Evolutionary conservation across 2,329 filamentous ascomycete genomes (phyloP), one percentile per base, ranked within the genome.

Genomic region (Colletotrichum sojae): DNA sequence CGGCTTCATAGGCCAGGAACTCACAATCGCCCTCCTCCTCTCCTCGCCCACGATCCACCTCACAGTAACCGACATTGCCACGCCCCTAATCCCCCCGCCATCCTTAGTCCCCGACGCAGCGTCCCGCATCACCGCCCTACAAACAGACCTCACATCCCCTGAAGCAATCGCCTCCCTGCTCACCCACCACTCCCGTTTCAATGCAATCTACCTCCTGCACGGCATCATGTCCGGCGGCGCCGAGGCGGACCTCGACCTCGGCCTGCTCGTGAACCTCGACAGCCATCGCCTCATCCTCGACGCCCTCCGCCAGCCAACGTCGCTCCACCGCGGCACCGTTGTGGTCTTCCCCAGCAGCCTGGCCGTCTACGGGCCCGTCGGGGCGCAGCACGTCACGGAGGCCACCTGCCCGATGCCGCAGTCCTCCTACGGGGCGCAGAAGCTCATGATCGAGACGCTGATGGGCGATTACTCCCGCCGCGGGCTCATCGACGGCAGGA

Each of bases 141-240:
- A 77, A 46, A 74, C 76, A 3, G 73, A 80, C 72, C 64, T 83
- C 55, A 81, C 80, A 45, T 76, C 79, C 55, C 64, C 76, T 1
- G 25, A 73, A 0, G 75, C 75, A 6, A 74, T 81, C 3, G 57
- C 74, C 0, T 63, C 71, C 2, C 75, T 83, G 15, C 72, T 83
- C 45, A 36, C 27, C 5, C 60, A 60, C 20, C 65, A 74, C 1
- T 71, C 73, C 0, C 73, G 70, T 10, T 79, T 85, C 13, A 78
- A 84, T 43, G 81, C 83, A 10, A 83, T 88, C 49, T 91, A 89
- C 75, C 83, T 89, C 54, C 85, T 91, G 66, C 89, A 91, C 73
- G 89, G 89, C 51, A 88, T 90, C 78, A 91, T 91, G 89, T 90
- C 87, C 0, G 84, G 84, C 22, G 88, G 88, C 15, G 85, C 88